Conservation (phyloP, 768 basidiomycete genomes). For the Gautieria morchelliformis region DNA sequence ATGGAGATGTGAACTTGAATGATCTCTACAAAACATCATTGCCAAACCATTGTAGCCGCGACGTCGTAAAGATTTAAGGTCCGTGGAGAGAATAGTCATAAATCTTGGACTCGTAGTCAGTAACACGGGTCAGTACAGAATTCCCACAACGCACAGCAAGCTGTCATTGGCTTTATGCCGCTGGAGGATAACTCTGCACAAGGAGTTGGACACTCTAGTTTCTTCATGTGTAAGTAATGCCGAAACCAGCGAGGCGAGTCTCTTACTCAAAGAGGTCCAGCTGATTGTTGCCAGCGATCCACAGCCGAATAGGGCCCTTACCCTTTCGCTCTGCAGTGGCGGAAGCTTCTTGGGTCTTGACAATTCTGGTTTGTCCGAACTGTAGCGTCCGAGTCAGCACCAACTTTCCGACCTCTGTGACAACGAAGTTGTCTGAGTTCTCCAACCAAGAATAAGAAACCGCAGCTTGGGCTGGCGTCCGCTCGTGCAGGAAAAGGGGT, state of each 20-base stretch:
- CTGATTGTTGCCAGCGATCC: slow-evolving; percentile 64
- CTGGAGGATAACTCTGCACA: slow-evolving; percentile 74
- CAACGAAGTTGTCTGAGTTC: slow-evolving; percentile 53
- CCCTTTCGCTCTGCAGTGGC: slow-evolving; percentile 53
- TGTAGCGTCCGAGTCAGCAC: slow-evolving; percentile 51
- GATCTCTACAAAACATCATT: background rate
- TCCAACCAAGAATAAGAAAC: slow-evolving; percentile 63
- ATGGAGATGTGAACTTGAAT: slow-evolving; percentile 18
- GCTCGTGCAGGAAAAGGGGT: slow-evolving; percentile 88
- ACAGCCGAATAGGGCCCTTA: slow-evolving; percentile 60
- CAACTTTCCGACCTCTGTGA: slow-evolving; percentile 58
- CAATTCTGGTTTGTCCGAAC: slow-evolving; percentile 38
- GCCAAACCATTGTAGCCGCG: slow-evolving; percentile 75
- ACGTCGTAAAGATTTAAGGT: slow-evolving; percentile 68
- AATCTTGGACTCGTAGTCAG: slow-evolving; percentile 21
- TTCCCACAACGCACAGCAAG: slow-evolving; percentile 38
- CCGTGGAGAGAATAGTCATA: slow-evolving; percentile 90
- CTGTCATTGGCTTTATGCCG: slow-evolving; percentile 78
- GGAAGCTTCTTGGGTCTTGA: slow-evolving; percentile 58
- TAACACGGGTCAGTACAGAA: background rate
- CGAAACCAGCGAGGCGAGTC: background rate
- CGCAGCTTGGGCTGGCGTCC: slow-evolving; percentile 53
- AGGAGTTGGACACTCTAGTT: slow-evolving; percentile 68
- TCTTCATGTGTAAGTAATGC: background rate
- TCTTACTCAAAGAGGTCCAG: slow-evolving; percentile 89